Evolutionary conservation across 2,329 filamentous ascomycete species (phyloP).

Genomic region (Thelonectria discophora): DNA sequence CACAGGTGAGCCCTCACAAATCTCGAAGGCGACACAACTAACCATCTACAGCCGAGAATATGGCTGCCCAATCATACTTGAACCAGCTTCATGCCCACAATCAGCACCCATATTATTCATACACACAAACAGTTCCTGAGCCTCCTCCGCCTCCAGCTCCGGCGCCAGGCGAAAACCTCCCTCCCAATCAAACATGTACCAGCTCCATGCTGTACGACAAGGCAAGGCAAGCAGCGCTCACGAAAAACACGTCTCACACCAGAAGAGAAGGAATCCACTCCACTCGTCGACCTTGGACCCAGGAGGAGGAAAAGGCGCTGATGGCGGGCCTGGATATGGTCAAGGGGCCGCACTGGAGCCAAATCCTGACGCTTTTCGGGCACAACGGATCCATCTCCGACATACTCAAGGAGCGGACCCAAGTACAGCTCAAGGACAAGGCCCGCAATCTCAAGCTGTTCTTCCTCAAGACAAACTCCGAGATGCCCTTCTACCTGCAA

Average conservation of each 20-base stretch:
- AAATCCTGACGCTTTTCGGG: slow-evolving; percentile 87
- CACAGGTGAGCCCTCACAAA: slow-evolving; percentile 44
- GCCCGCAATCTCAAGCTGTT: slow-evolving; percentile 89
- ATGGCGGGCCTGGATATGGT: slow-evolving; percentile 90
- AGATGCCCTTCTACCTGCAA: slow-evolving; percentile 88
- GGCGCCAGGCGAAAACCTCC: slow-evolving; percentile 52
- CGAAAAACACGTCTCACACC: slow-evolving; percentile 64
- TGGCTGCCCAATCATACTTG: slow-evolving; percentile 49
- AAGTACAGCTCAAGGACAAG: slow-evolving; percentile 93
- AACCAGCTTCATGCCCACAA: slow-evolving; percentile 50
- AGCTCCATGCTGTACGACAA: slow-evolving; percentile 66
- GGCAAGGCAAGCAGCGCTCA: slow-evolving; percentile 66
- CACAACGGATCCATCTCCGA: slow-evolving; percentile 81
- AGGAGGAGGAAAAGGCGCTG: slow-evolving; percentile 88
- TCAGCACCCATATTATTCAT: slow-evolving; percentile 49
- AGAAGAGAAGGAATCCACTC: slow-evolving; percentile 66
- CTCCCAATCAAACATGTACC: slow-evolving; percentile 65
- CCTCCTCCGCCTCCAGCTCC: slow-evolving; percentile 43
- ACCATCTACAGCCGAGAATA: slow-evolving; percentile 42
- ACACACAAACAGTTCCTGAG: slow-evolving; percentile 49
- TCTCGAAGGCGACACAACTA: background rate
- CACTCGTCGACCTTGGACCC: slow-evolving; percentile 82
- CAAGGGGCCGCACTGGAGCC: slow-evolving; percentile 91
- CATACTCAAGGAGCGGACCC: slow-evolving; percentile 86
- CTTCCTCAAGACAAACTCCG: slow-evolving; percentile 89